Base-by-base conservation (phyloP, 2,329 filamentous ascomycete genomes). In the Microdochium trichocladiopsis region DNA sequence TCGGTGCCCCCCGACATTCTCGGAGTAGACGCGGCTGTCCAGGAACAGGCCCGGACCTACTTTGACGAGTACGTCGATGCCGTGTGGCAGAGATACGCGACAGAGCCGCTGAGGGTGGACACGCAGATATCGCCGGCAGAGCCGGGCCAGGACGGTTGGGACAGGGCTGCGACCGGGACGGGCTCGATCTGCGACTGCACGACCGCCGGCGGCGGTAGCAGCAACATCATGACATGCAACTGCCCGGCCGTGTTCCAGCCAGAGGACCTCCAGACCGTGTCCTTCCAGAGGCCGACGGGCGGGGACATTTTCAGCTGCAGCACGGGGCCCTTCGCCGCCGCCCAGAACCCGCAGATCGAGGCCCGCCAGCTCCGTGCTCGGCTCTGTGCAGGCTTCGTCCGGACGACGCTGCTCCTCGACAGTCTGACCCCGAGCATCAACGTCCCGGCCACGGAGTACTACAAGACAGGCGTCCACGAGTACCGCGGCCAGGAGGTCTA, bases 271-370 rank as follows among this genome's bases (percentile, higher is more conserved):
- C 71, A 72, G 47, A 67, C 69, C 51, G 61, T 66, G 1, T 55
- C 57, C 14, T 77, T 73, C 56, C 22, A 52, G 3, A 74, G 72
- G 52, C 74, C 74, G 4, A 61, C 61, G 8, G 68, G 69, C 3
- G 53, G 51, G 1, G 74, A 77, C 51, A 74, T 78, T 52, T 79
- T 71, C 64, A 69, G 71, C n/a, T 78, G 74, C 60, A 68, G 72
- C 60, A 67, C 65, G 12, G 75, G 75, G 0, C 67, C 74, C 0
- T 77, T 78, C 36, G 63, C 53, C 1, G 65, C 65, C 2, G 49
- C 52, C 1, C 51, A 50, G 1, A 14, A 14, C 28, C 58, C 57
- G 4, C 68, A 69, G 37, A 68, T 69, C 31, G 60, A 56, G 4
- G 53, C 52, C 31, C n/a, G n/a, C 9, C 69, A 69, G 1, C 62